Base-by-base conservation (phyloP, 495 filamentous ascomycete species). In the Cladorrhinum samala region DNA sequence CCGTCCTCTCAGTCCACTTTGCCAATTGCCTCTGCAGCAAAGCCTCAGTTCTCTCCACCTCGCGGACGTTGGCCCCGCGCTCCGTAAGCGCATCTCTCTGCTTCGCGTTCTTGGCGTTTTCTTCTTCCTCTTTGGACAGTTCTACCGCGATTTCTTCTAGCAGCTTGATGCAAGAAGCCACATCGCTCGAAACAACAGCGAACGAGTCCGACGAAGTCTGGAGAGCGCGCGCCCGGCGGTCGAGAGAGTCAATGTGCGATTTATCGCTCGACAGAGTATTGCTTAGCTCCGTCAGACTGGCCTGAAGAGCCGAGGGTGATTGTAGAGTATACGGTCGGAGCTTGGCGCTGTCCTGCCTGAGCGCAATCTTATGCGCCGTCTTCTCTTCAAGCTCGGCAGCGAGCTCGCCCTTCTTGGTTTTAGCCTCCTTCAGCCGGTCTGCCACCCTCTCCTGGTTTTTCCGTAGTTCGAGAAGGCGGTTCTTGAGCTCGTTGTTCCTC, bases 141-240 rank as follows among this genome's bases (percentile, higher is more conserved):
- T 96, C 93, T 39, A 74, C 75, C 1, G 84, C 77, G 30, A 96
- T 87, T 50, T 97, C 94, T 39, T 94, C 87, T 2, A 98, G 83
- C 23, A 96, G 76, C 63, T 90, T 91, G 45, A 88, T 87, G 58
- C 89, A 94, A 0, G 85, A 83, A 4, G 83, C 79, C 11, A 97
- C 89, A 61, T 97, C 92, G 30, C 85, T 80, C 7, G 83, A 73
- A 8, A 96, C 88, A 1, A 92, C 83, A 3, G 79, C 77, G 60
- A 96, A 97, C 1, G 89, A 89, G 68, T 96, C 91, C 5, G 84
- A 83, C 17, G 86, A 91, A 2, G 91, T 96, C 63, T 96, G 91
- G n/a, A 98, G 74, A 3, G 91, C 93, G 38, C 94, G 79, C 9
- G 85, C 82, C 30, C 91, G 80, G 50, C 87, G 83, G 64, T 97